Evolutionary conservation across 2,329 filamentous ascomycete species (phyloP), one percentile per base, ranked within the genome.

Genomic region (Colletotrichum liriopes): DNA sequence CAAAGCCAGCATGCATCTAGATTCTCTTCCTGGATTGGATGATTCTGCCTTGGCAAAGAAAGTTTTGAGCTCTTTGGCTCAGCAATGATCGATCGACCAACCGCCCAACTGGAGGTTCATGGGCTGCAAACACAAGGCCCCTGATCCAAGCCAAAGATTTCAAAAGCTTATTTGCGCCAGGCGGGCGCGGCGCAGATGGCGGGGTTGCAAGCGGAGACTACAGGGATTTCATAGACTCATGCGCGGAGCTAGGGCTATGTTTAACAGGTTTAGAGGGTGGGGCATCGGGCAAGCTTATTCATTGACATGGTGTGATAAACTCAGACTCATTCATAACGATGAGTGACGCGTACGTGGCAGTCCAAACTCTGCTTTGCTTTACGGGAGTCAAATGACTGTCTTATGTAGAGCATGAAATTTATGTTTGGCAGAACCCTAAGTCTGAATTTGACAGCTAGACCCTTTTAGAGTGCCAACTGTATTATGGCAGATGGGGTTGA

Each of bases 401-500:
- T 23, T 37, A 23, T 14, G 47, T 12, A 39, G 60, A 47, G 55
- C 45, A 39, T 67, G 39, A 56, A 35, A 37, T 37, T 23, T 55
- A 49, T 60, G 26, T 51, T 35, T 71, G 67, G 67, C 63, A 67
- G 63, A 60, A 61, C 45, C 20, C 58, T 54, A 23, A 26, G 16
- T 9, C 16, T n/a, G 12, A 18, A 23, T 20, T 14, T 52, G 37
- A 18, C 35, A 59, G 37, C 26, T 20, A 23, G 20, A 51, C 67
- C 5, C 0, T n/a, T 39, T 3, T 2, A 16, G 35, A 26, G n/a
- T 12, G 16, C 11, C 1, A 35, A 29, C 23, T 12, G 35, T 14
- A 9, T 29, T 20, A 37, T 3, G 4, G 23, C n/a, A 26, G 32
- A 32, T 1, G 54, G 11, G 23, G 23, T 0, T 18, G 5, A 12